phyloP scores from a whole-genome alignment of 2,329 filamentous ascomycete species.

The Sphaerostilbella broomeana region DNA sequence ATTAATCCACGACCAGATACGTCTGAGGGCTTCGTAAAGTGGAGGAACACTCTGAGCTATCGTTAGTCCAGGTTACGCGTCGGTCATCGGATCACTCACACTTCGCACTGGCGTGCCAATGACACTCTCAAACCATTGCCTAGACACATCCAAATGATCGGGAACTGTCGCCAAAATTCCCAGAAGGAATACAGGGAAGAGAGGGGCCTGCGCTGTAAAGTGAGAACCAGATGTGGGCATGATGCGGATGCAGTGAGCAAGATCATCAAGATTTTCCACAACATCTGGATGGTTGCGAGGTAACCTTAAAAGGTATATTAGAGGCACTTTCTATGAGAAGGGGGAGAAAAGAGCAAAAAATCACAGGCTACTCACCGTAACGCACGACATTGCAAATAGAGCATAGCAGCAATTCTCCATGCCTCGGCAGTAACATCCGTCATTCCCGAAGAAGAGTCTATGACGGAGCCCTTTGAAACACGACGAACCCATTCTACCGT shows the following conservation, averaged over 20 bases:
- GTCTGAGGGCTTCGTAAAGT: conserved; percentile 26
- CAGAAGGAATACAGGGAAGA: conserved; percentile 36
- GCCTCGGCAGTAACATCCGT: conserved; percentile 36
- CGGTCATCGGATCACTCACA: conserved; percentile 27
- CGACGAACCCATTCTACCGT: conserved; percentile 27
- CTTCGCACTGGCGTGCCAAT: conserved; percentile 32
- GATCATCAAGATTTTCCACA: conserved; percentile 24
- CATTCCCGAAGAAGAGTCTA: conserved; percentile 28
- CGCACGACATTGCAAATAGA: conserved; percentile 35
- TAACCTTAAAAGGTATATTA: conserved; percentile 21
- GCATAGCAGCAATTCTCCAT: conserved; percentile 33
- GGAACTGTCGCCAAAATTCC: conserved; percentile 29
- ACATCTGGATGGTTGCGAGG: conserved; percentile 33
- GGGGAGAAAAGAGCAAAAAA: too few species aligned
- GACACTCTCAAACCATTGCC: conserved; percentile 32
- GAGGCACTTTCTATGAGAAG: too few species aligned
- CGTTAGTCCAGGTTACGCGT: too few species aligned
- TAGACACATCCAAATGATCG: conserved; percentile 24
- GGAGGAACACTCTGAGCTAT: conserved; percentile 34
- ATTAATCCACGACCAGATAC: conserved; percentile 32
- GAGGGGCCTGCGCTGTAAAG: conserved; percentile 36
- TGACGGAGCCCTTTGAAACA: conserved; percentile 18
- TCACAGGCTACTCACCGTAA: conserved; percentile 28
- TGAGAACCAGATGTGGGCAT: conserved; percentile 36
- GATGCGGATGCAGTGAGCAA: conserved; percentile 32